Base-by-base conservation (phyloP, 768 basidiomycete species). In the Mycena floridula region DNA sequence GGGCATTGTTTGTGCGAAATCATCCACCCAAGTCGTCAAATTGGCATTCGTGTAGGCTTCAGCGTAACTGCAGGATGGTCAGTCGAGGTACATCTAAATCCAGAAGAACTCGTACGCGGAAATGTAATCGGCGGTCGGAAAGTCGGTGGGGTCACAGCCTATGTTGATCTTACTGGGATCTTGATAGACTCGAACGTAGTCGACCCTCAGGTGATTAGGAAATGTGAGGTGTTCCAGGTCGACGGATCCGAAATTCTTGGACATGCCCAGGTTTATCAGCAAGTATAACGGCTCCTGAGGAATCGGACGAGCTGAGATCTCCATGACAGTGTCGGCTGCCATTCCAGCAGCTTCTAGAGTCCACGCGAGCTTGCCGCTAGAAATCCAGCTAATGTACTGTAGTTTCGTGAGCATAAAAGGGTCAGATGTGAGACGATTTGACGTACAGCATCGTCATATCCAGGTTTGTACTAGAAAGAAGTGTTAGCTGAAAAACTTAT, bases 251-350 rank as follows among this genome's bases (percentile, higher is more conserved):
- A 96, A 96, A 59, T 80, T 85, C 48, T 67, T 63, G 6, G 89
- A 92, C 61, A 95, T 79, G 45, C 90, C 92, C 51, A 92, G 65
- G 61, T 93, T 92, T 51, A 74, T 67, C 49, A 95, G 79, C 51
- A 96, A 64, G 56, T 91, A 90, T 88, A 90, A 56, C 55, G 92
- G 92, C 59, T 96, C 92, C 50, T 81, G 76, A 0, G 92, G 72
- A 11, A 95, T 65, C 2, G 85, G 79, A 25, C 92, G 70, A 22
- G 70, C 67, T 13, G 77, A 73, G 26, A 94, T 83, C 46, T 85
- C 56, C 1, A 75, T 77, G 25, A 55, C 54, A 4, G 69, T 25
- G 59, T 94, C 82, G 8, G 84, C 66, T 0, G 66, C 85, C 59
- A 93, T 59, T 1, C 82, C 89, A 3, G 75, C 70, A 18, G 70